phyloP scores from a whole-genome alignment of 2,329 filamentous ascomycete species.

The Teratosphaeria gauchensis region DNA sequence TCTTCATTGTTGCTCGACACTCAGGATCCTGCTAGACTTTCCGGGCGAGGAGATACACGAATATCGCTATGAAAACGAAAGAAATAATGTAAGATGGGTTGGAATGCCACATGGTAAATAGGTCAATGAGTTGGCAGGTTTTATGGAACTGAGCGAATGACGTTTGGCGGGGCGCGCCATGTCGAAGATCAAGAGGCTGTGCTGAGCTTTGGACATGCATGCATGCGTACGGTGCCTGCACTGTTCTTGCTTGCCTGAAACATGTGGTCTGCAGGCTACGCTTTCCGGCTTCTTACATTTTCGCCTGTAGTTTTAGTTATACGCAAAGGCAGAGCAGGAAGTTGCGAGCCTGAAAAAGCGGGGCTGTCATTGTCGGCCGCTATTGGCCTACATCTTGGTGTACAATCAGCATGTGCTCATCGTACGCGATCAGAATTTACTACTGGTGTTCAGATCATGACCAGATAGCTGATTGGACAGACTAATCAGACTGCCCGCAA shows the following conservation, averaged over 20 bases:
- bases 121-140: not conserved
- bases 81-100: conserved; percentile 2
- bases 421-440: not conserved
- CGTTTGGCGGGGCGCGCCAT: not conserved
- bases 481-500: no score
- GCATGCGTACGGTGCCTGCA: not conserved
- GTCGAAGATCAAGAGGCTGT: not conserved
- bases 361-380: not conserved
- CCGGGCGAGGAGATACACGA: conserved; percentile 9
- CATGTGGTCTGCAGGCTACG: not conserved
- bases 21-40: conserved; percentile 9
- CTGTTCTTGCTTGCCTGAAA: not conserved
- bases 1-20: conserved; percentile 24
- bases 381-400: not conserved
- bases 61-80: conserved; percentile 12
- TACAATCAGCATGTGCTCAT: not conserved
- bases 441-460: not conserved
- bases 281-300: not conserved
- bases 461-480: not conserved
- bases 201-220: not conserved
- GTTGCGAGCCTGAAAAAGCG: not conserved
- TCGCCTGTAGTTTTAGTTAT: not conserved
- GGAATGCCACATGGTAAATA: not conserved
- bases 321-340: not conserved
- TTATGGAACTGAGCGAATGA: not conserved